phyloP scores from a whole-genome alignment of 148 eudicot genomes.

The Silene uniflora region DNA sequence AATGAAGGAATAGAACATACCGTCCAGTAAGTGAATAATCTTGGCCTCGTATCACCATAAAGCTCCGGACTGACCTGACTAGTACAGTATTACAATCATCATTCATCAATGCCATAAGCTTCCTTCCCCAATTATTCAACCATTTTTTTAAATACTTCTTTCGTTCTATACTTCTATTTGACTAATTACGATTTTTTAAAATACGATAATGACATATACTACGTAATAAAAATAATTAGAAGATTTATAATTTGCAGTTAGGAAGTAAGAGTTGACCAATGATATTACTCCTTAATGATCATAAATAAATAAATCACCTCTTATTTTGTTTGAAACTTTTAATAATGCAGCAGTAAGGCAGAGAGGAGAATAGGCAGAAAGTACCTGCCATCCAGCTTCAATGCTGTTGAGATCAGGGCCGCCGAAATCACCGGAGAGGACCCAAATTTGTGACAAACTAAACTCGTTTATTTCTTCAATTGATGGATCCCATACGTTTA shows the following conservation, averaged over 20 bases:
- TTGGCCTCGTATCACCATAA: conserved; percentile 96
- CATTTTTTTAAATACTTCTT: no score
- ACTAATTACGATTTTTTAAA: no score
- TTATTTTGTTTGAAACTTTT: not conserved
- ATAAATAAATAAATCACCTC: not conserved
- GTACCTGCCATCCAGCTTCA: conserved; percentile 99
- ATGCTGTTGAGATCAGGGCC: conserved; percentile 97
- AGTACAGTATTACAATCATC: conserved; percentile 45
- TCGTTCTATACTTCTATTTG: no score
- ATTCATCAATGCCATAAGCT: conserved; percentile 59
- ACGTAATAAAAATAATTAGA: no score
- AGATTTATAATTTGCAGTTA: no score
- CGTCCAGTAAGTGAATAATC: conserved; percentile 99
- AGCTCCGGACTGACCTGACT: conserved; percentile 99
- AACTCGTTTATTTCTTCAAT: conserved; percentile 80
- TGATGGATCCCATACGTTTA: conserved; percentile 92
- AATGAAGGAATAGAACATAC: conserved; percentile 31
- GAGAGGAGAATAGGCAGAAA: not conserved
- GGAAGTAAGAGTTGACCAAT: no score
- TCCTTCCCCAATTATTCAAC: not conserved
- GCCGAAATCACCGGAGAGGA: conserved; percentile 88
- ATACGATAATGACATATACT: no score
- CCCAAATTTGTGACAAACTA: conserved; percentile 96
- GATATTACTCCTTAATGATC: no score
- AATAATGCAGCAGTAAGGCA: not conserved